Base-by-base conservation (phyloP, 441 rosid species). In the Cnidoscolus chayamansa region DNA sequence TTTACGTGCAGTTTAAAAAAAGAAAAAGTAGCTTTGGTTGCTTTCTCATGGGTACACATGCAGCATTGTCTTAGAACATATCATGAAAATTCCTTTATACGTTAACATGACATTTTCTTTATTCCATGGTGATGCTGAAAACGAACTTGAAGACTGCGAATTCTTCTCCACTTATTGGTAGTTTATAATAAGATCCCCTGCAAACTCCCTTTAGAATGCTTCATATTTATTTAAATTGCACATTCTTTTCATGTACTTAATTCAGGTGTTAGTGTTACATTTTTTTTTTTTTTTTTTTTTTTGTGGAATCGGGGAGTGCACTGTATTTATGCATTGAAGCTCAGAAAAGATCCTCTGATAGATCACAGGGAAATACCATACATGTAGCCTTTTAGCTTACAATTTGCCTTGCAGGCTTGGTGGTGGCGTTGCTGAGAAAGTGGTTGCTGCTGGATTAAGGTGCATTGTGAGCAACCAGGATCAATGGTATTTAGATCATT, bases 401-500 rank as follows among this genome's bases (percentile, higher is more conserved):
- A 25, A 68, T 67, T 73, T 68, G 55, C 49, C 50, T 61, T 66
- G 62, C 86, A 87, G 97, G 95, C 88, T 83, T 62, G 90, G 87
- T 63, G 76, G 83, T 55, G 89, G 89, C 63, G 89, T 87, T 67
- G 88, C 88, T 73, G 76, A 78, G 74, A 71, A 10, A 68, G 93
- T 84, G 71, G 92, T 89, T 0, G 81, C 80, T n/a, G 66, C 89
- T 30, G 92, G 93, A 45, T 68, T 91, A 31, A 77, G 88, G 69
- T 91, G 93, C 81, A 87, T 91, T 53, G 87, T 86, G 37, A 91
- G 97, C 92, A 89, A 91, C 83, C 90, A 87, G 82, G 93, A 86
- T 53, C 77, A 79, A 69, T 89, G 97, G 97, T 91, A 87, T 63
- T 80, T 89, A 58, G 89, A 88, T 70, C 90, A 83, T 82, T 77